Evolutionary conservation across 139 green algal species (phyloP).

Genomic region (Closterium sp.): DNA sequence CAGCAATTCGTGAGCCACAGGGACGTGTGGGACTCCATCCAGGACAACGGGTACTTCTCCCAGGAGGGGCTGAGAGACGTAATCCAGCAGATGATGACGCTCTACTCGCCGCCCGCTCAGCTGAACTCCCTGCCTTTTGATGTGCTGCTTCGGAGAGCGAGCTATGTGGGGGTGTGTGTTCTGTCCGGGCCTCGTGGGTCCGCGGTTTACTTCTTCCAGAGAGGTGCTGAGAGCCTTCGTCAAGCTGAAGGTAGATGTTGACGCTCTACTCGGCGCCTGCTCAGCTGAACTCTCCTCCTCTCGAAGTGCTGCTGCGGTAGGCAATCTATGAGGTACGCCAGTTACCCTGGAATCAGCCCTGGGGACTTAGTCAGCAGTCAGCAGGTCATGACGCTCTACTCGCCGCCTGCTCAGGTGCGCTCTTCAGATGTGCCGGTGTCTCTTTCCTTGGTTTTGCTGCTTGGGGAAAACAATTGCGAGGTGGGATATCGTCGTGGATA

Average conservation of each 20-base stretch:
- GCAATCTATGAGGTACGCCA: neutral
- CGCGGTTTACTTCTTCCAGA: neutral
- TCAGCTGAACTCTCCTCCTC: neutral
- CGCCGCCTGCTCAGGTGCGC: too few species aligned
- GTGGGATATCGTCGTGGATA: too few species aligned
- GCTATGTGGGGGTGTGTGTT: neutral
- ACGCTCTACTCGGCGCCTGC: neutral
- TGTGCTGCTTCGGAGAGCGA: neutral
- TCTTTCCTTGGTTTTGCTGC: too few species aligned
- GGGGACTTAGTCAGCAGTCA: too few species aligned
- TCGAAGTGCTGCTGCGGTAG: neutral
- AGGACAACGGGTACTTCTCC: neutral
- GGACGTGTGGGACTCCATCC: slow-evolving; percentile 2
- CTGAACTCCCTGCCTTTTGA: neutral
- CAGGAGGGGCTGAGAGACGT: neutral
- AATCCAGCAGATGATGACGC: neutral
- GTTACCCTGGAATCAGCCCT: too few species aligned
- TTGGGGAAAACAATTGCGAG: too few species aligned
- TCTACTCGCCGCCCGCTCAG: neutral
- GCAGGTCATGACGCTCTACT: too few species aligned
- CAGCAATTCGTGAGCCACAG: slow-evolving; percentile 44
- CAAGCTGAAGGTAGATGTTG: neutral
- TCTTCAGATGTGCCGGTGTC: too few species aligned
- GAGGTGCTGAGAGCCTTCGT: too few species aligned
- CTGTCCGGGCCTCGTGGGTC: too few species aligned